phyloP scores from a whole-genome alignment of 176 grass and related monocot genomes.

The Oropetium thomaeum region DNA sequence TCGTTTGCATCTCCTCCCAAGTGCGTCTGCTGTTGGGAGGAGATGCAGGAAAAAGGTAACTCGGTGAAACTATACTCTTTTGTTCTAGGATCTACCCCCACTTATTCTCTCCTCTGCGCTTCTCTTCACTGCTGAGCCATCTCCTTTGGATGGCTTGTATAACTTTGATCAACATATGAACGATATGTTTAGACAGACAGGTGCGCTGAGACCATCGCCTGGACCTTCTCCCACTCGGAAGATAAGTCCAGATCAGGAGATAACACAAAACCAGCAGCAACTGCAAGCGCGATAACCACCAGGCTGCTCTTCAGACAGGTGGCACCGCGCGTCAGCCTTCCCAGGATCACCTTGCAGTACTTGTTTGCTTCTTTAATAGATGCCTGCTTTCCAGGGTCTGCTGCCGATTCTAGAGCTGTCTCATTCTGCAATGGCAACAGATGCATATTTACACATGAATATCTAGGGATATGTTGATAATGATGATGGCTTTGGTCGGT shows the following conservation, averaged over 20 bases:
- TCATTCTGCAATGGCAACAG: constrained; percentile 63
- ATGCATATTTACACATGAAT: background rate
- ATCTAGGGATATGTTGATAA: background rate
- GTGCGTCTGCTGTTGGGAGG: constrained; percentile 4
- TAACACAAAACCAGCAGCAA: constrained; percentile 35
- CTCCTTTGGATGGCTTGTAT: constrained; percentile 35
- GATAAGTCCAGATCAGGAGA: constrained; percentile 49
- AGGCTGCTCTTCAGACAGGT: constrained; percentile 67
- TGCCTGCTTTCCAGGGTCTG: constrained; percentile 43
- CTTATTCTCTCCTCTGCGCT: constrained; percentile 28
- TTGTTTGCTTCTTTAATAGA: constrained; percentile 84
- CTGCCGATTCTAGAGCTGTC: constrained; percentile 37
- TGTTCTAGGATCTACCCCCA: constrained; percentile 42
- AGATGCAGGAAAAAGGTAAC: constrained; percentile 10
- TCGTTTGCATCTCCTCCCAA: constrained; percentile 26
- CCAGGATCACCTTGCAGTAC: constrained; percentile 74
- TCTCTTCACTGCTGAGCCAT: constrained; percentile 24
- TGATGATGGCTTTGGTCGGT: background rate
- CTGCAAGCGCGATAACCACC: constrained; percentile 43
- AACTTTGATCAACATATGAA: constrained; percentile 18
- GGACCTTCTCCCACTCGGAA: constrained; percentile 56
- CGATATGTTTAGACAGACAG: constrained; percentile 51
- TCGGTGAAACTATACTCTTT: constrained; percentile 27
- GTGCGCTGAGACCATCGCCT: constrained; percentile 34
- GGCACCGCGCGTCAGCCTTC: constrained; percentile 49